A percentile compares a stretch with the other conserved stretches of the same genome.
Evolutionary conservation across 306 rosid genomes (phyloP).

Genomic region (Leucaena leucocephala): DNA sequence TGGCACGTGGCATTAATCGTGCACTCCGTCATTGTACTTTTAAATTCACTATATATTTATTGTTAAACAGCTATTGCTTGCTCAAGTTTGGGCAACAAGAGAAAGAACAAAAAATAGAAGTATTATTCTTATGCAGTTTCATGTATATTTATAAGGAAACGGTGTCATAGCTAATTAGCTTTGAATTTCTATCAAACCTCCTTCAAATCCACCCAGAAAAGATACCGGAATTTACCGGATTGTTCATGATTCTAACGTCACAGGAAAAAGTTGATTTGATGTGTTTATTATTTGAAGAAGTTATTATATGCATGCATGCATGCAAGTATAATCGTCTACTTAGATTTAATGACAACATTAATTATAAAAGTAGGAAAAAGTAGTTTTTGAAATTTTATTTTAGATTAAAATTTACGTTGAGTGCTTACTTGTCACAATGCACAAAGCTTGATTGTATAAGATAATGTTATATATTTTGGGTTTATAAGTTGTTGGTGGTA

Average conservation of each 20-base stretch:
- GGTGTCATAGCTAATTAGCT: slow-evolving; percentile 3
- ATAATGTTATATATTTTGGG: no score
- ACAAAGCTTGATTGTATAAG: no score
- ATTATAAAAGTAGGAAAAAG: neutral
- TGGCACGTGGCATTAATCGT: slow-evolving; percentile 32
- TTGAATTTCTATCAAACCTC: slow-evolving; percentile 16
- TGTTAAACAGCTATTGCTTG: neutral
- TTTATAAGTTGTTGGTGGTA: no score
- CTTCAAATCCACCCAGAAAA: neutral
- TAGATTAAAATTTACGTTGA: no score
- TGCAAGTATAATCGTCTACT: neutral
- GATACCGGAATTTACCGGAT: neutral
- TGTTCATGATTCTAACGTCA: slow-evolving; percentile 11
- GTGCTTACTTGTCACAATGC: no score
- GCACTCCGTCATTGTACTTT: slow-evolving; percentile 17
- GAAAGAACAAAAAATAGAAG: slow-evolving; percentile 6
- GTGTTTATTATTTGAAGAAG: neutral
- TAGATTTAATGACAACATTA: neutral
- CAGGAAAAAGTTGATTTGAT: slow-evolving; percentile 8
- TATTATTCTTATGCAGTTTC: neutral
- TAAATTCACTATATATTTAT: slow-evolving; percentile 4
- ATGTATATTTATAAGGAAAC: neutral
- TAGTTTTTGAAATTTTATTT: neutral
- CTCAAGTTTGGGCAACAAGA: slow-evolving; percentile 22
- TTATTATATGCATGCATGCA: no score